Evolutionary conservation across 2,329 filamentous ascomycete genomes (phyloP), one percentile per base, ranked within the genome.

Genomic region (Neofusicoccum kwambonambiense): DNA sequence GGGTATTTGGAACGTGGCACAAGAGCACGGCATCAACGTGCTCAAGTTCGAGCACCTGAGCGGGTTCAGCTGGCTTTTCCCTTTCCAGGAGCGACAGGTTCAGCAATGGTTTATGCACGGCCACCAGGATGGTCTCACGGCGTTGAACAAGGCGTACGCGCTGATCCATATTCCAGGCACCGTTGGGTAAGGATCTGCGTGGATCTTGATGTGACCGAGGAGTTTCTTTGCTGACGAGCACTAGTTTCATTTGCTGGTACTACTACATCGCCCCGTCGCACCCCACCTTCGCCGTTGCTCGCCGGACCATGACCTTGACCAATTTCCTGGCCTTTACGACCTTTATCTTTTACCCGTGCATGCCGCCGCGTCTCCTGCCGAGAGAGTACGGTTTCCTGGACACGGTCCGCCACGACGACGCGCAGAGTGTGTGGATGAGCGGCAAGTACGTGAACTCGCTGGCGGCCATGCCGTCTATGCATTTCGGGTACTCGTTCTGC

Each of bases 191-290:
- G 78, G 69, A 54, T 47, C 17, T 17, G 19, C 37, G 31, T 17
- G n/a, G 8, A 34, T 52, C 64, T 54, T 31, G 54, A 44, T 22
- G 4, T 39, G 34, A 37, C 19, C 19, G 8, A 9, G 11, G 31
- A 6, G 42, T 35, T 7, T 7, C 15, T 34, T 12, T 15, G 49
- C 69, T 70, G 34, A 69, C 56, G 49, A 35, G 42, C 52, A 34
- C 12, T 67, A 87, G 85, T 64, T 88, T 88, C 73, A 84, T 88
- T 61, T 86, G 83, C 49, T 89, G 84, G 82, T 88, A 86, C 74
- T 89, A 88, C 74, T 85, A 85, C 72, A 81, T 83, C 47, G 85
- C 86, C 3, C 82, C 83, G 3, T 82, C 77, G 1, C 80, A 82
- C 71, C 71, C 76, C 35, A 78, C 77, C 19, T 82, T 81, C 67